A percentile compares a stretch with the other conserved stretches of the same genome.
Conservation (phyloP, 1,284 basidiomycete genomes). For the Marasmius oreades region DNA sequence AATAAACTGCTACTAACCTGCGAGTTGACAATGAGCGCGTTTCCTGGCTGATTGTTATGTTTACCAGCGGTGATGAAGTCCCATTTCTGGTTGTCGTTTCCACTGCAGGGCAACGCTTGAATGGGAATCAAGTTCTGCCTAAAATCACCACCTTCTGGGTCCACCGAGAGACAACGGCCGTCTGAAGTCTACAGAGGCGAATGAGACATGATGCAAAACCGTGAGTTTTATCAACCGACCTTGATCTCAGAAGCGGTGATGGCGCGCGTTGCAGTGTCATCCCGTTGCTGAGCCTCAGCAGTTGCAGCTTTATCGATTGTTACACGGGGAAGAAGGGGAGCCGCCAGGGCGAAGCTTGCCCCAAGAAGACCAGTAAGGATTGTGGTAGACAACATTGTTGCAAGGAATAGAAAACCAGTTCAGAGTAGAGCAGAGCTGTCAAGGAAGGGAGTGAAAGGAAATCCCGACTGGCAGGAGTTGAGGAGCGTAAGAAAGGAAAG, state of each 20-base stretch:
- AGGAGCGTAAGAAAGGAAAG: slow-evolving; percentile 9
- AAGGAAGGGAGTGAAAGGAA: slow-evolving; percentile 15
- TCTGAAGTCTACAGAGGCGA: slow-evolving; percentile 13
- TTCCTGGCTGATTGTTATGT: slow-evolving; percentile 14
- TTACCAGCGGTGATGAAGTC: slow-evolving; percentile 20
- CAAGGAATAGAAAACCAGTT: slow-evolving; percentile 10
- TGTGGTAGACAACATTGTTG: slow-evolving; percentile 16
- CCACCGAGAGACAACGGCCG: slow-evolving; percentile 18
- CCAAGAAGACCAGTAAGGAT: slow-evolving; percentile 19
- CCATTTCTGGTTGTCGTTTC: slow-evolving; percentile 18
- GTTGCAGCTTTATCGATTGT: slow-evolving; percentile 18
- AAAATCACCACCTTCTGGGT: slow-evolving; percentile 20
- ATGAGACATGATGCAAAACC: too few relatives aligned
- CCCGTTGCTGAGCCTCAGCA: slow-evolving; percentile 19
- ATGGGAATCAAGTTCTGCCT: slow-evolving; percentile 22
- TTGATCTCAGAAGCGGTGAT: slow-evolving; percentile 16
- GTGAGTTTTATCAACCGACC: slow-evolving; percentile 5
- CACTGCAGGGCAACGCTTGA: slow-evolving; percentile 15
- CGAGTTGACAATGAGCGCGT: slow-evolving; percentile 16
- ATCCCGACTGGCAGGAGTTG: slow-evolving; percentile 22
- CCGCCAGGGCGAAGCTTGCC: slow-evolving; percentile 19
- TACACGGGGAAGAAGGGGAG: slow-evolving; percentile 18
- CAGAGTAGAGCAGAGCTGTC: neutral
- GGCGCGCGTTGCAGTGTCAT: slow-evolving; percentile 18
- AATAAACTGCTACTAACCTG: slow-evolving; percentile 6